Conservation (phyloP, 2,329 filamentous ascomycete genomes). For the Aspergillus cejpii region DNA sequence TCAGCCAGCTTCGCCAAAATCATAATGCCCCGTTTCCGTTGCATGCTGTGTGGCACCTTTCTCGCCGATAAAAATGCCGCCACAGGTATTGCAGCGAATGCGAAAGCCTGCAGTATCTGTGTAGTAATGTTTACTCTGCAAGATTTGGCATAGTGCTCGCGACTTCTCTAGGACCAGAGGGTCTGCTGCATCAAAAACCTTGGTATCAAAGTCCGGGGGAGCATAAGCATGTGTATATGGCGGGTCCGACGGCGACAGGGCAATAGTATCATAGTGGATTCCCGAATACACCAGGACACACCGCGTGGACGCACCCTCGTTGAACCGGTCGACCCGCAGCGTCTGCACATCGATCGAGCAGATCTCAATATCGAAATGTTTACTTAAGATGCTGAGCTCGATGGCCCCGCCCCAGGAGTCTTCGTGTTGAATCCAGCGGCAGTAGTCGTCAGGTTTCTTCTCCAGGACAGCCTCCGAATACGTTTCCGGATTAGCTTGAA, state of each 20-base stretch:
- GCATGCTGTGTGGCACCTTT: constrained; percentile 44
- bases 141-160: constrained; percentile 55
- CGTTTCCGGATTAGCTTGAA: constrained; percentile 62
- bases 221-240: constrained; percentile 52
- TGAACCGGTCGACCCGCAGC: constrained; percentile 64
- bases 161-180: constrained; percentile 55
- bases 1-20: constrained; percentile 45
- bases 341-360: constrained; percentile 74
- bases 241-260: constrained; percentile 58
- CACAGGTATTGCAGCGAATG: constrained; percentile 64
- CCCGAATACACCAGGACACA: constrained; percentile 85
- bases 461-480: constrained; percentile 76
- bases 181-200: constrained; percentile 59
- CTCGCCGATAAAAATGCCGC: constrained; percentile 40
- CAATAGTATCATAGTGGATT: constrained; percentile 89
- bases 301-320: constrained; percentile 61
- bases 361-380: constrained; percentile 80
- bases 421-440: constrained; percentile 68
- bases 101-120: constrained; percentile 78
- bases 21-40: constrained; percentile 42
- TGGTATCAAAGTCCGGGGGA: constrained; percentile 70
- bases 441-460: constrained; percentile 66
- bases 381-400: constrained; percentile 75
- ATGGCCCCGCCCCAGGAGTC: constrained; percentile 89
- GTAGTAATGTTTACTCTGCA: constrained; percentile 72